These are phyloP conservation scores for Tuctoria greenei DNA, from an alignment of 176 grass and related monocot genomes.

Conservation along the genomic window DNA sequence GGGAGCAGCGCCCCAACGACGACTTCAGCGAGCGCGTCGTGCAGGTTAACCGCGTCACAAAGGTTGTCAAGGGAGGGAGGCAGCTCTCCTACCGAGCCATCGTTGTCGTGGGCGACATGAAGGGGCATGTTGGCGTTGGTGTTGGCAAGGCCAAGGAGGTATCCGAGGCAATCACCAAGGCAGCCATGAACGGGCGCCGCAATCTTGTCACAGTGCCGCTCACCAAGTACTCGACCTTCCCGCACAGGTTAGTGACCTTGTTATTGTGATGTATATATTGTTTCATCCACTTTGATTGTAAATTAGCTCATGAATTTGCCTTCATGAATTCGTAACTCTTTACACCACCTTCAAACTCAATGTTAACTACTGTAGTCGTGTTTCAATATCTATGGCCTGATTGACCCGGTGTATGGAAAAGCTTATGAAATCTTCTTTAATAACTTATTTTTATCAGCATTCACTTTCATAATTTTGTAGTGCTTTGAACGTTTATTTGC, in stretches of 20 bases:
- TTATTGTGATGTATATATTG: neutral
- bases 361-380: neutral
- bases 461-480: too few species aligned
- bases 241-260: constrained; percentile 63
- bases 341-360: neutral
- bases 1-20: constrained; percentile 62
- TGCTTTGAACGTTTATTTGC: too few species aligned
- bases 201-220: constrained; percentile 86
- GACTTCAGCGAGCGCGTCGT: constrained; percentile 83
- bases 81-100: constrained; percentile 79
- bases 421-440: too few species aligned
- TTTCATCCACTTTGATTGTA: constrained; percentile 1
- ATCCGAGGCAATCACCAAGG: constrained; percentile 76
- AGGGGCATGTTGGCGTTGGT: constrained; percentile 73
- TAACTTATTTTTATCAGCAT: too few species aligned
- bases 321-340: neutral
- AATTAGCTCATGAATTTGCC: neutral
- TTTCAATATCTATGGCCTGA: neutral
- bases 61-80: constrained; percentile 89
- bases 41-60: constrained; percentile 79
- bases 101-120: constrained; percentile 81
- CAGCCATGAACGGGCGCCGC: constrained; percentile 63
- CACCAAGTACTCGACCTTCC: constrained; percentile 83
- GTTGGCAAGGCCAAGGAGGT: constrained; percentile 91
- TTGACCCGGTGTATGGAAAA: neutral